Evolutionary conservation across 106 monocot species (phyloP).

Genomic region (Iris macrosiphon): DNA sequence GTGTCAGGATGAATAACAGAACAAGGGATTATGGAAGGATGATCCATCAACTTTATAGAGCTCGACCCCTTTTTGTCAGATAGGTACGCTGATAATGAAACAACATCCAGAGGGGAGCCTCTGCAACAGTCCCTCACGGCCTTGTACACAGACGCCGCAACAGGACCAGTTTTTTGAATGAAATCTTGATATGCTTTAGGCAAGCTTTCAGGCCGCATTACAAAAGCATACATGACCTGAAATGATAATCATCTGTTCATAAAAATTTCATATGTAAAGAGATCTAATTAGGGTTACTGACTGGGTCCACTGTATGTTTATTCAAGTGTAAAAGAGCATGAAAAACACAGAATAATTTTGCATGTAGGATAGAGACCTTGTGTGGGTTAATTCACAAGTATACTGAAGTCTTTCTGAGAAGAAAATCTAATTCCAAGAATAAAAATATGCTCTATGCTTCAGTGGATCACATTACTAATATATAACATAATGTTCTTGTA

Average conservation of each 20-base stretch:
- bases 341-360: too few species aligned
- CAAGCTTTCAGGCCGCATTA: constrained; percentile 90
- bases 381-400: too few species aligned
- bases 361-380: too few species aligned
- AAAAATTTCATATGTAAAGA: neutral
- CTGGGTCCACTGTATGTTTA: too few species aligned
- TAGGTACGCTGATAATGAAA: constrained; percentile 57
- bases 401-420: too few species aligned
- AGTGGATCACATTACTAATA: too few species aligned
- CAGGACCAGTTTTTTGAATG: constrained; percentile 91
- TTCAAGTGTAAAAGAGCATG: too few species aligned
- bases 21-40: constrained; percentile 77
- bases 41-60: constrained; percentile 30
- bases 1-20: constrained; percentile 78
- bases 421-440: too few species aligned
- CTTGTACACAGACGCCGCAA: constrained; percentile 74
- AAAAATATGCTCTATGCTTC: too few species aligned
- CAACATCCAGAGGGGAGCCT: constrained; percentile 57
- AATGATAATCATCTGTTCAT: constrained; percentile 1
- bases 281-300: too few species aligned
- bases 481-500: too few species aligned
- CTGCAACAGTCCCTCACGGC: constrained; percentile 84
- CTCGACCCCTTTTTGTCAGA: constrained; percentile 35
- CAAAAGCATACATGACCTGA: constrained; percentile 95
- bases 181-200: constrained; percentile 93